These are phyloP conservation scores for Aspergillus fructus DNA, from an alignment of 2,329 filamentous ascomycete genomes.

Conservation along the genomic window DNA sequence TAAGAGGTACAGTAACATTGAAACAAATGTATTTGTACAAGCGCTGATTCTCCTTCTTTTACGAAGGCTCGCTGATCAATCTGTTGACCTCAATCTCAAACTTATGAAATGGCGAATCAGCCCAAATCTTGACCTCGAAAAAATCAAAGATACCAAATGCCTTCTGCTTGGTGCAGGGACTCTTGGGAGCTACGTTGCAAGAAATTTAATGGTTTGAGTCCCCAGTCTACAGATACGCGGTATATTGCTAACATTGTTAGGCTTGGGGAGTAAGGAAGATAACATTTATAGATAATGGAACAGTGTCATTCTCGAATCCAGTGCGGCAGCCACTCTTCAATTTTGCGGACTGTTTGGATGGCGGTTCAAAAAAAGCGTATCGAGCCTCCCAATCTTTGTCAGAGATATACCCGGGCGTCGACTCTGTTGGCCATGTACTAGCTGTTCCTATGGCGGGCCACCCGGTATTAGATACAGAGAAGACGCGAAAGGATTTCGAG, in stretches of 20 bases:
- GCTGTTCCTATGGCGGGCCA: slow-evolving; percentile 96
- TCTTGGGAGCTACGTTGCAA: slow-evolving; percentile 87
- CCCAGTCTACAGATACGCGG: neutral
- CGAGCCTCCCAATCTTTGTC: slow-evolving; percentile 76
- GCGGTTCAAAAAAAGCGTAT: slow-evolving; percentile 79
- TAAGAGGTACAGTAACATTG: slow-evolving; percentile 47
- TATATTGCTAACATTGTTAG: slow-evolving; percentile 21
- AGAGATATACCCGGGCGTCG: slow-evolving; percentile 87
- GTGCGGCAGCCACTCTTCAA: slow-evolving; percentile 91
- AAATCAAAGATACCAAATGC: slow-evolving; percentile 86
- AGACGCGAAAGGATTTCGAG: slow-evolving; percentile 71
- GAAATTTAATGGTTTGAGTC: slow-evolving; percentile 68
- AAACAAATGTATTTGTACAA: neutral
- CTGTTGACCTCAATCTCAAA: slow-evolving; percentile 93
- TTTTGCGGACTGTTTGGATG: slow-evolving; percentile 83
- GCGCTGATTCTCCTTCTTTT: neutral
- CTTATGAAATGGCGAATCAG: slow-evolving; percentile 99
- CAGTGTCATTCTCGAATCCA: slow-evolving; percentile 93
- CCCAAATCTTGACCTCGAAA: slow-evolving; percentile 80
- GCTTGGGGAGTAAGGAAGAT: slow-evolving; percentile 96
- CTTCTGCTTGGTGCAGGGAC: slow-evolving; percentile 90
- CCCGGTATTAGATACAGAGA: slow-evolving; percentile 71
- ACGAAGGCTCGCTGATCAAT: slow-evolving; percentile 74
- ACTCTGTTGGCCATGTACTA: slow-evolving; percentile 75
- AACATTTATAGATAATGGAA: slow-evolving; percentile 91